Evolutionary conservation across 1,139 yeast species (phyloP).

Genomic region (Blastobotrys raffinosifermentans): DNA sequence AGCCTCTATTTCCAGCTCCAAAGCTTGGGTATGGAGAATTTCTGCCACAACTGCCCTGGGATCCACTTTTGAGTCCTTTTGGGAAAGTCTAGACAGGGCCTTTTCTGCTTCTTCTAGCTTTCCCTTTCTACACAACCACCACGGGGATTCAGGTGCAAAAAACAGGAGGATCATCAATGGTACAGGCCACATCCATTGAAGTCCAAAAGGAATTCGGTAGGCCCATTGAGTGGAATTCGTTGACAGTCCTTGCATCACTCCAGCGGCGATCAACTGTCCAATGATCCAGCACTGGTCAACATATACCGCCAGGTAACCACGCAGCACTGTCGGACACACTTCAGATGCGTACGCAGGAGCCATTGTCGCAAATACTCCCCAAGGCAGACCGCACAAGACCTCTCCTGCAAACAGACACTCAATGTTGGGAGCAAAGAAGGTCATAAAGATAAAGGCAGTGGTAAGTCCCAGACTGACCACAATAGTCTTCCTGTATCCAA

Average conservation of each 20-base stretch:
- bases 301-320: constrained; percentile 38
- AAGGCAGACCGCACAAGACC: constrained; percentile 39
- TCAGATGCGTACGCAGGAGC: constrained; percentile 42
- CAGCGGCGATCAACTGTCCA: constrained; percentile 39
- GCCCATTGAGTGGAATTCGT: constrained; percentile 29
- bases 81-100: constrained; percentile 10
- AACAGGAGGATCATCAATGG: constrained; percentile 45
- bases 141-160: constrained; percentile 50
- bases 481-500: constrained; percentile 45
- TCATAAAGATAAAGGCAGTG: constrained; percentile 36
- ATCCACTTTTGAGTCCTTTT: constrained; percentile 13
- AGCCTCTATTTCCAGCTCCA: constrained; percentile 35
- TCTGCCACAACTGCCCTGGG: constrained; percentile 37
- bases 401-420: constrained; percentile 38
- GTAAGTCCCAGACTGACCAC: constrained; percentile 24
- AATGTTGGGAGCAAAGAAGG: constrained; percentile 39
- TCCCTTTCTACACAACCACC: constrained; percentile 43
- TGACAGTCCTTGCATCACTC: constrained; percentile 32
- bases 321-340: constrained; percentile 39
- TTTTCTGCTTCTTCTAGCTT: constrained; percentile 27
- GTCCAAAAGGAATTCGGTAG: constrained; percentile 43
- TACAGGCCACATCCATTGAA: constrained; percentile 64
- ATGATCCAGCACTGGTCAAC: constrained; percentile 41
- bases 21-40: constrained; percentile 40
- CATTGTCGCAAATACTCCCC: constrained; percentile 43